Evolutionary conservation across 176 grass and related monocot species (phyloP).

Genomic region (Lolium multiflorum): DNA sequence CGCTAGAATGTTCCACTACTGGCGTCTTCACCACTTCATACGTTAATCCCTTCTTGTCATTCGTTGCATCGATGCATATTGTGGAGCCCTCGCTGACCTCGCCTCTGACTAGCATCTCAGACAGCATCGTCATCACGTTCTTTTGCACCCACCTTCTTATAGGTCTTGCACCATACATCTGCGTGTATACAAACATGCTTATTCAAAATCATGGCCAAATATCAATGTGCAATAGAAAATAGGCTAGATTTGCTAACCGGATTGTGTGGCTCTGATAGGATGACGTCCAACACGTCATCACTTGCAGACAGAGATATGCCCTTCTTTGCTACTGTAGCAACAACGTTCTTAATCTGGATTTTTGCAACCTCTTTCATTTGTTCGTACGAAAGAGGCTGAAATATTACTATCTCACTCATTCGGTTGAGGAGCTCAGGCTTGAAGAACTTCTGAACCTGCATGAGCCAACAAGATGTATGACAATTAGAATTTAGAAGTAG

Average conservation of each 20-base stretch:
- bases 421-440: neutral
- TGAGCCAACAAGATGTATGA: neutral
- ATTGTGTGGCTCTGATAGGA: neutral
- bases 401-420: neutral
- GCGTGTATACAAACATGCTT: neutral
- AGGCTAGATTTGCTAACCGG: neutral
- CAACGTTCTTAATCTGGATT: neutral
- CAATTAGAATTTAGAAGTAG: neutral
- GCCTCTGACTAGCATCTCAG: slow-evolving; percentile 52
- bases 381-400: neutral
- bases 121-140: slow-evolving; percentile 52
- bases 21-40: slow-evolving; percentile 18
- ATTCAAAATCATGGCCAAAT: neutral
- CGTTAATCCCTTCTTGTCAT: neutral
- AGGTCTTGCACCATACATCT: slow-evolving; percentile 56
- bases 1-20: neutral
- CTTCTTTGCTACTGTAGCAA: neutral
- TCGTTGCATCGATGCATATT: slow-evolving; percentile 16
- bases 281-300: neutral
- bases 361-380: slow-evolving; percentile 18
- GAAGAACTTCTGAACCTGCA: slow-evolving; percentile 15
- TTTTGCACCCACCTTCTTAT: slow-evolving; percentile 59
- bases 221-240: neutral
- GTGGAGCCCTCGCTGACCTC: slow-evolving; percentile 45
- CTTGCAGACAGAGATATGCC: neutral